Base-by-base conservation (phyloP, 1,139 yeast genomes). In the Hanseniaspora sp. region DNA sequence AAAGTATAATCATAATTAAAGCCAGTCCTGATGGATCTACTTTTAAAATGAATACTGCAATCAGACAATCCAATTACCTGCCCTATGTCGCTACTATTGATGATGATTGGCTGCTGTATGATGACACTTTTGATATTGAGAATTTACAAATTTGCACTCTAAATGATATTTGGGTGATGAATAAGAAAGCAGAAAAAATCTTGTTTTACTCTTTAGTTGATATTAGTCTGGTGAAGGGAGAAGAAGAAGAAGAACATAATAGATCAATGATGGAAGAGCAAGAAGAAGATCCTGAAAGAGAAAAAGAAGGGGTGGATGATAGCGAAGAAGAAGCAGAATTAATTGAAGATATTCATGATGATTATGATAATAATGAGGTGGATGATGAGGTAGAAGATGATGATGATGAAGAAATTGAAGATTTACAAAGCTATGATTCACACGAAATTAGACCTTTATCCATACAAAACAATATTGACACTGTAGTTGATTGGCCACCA, bases 91-190 rank as follows among this genome's bases (percentile, higher is more conserved):
- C 68, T 2, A 61, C 62, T 33, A 62, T 66, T 44, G 63, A 64
- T 18, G 73, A 70, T 54, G 73, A 70, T 55, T 71, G 74, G 74
- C 59, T 70, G 12, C 58, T 70, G 1, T 71, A 70, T 54, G 74
- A 71, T 58, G 63, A 67, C 5, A 59, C 62, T 5, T 71, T 69
- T 55, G 65, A 70, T 6, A 61, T 70, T 64, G 60, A 65, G 35
- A 69, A 71, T 56, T 56, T 70, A 39, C 70, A 68, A 52, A 63
- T 71, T 51, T 58, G 70, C 29, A 61, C 68, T 1, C 57, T 70
- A 29, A 63, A 64, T 18, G 72, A 69, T 41, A 60, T 71, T 29
- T 56, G 68, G 39, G 69, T 64, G 29, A 56, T 59, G 33, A 65
- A 66, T 42, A 61, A 60, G 46, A 59, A 60, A 38, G 62, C 64